These are phyloP conservation scores for Coemansia sp. DNA, from an alignment of 192 early-diverging fungal genomes.

Conservation along the genomic window DNA sequence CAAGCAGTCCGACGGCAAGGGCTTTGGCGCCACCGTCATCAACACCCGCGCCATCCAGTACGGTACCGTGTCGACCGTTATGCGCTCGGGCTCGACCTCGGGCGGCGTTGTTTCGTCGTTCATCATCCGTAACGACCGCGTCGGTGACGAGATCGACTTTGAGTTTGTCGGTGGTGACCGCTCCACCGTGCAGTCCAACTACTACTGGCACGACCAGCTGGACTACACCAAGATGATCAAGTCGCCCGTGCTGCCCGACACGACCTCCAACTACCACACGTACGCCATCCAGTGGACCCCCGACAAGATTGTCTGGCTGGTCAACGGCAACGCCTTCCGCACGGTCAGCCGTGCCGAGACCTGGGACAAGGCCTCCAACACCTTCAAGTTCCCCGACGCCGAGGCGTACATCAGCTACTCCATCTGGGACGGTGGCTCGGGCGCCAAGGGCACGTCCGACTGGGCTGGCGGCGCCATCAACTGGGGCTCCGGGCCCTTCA, in stretches of 20 bases:
- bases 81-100: slow-evolving; percentile 49
- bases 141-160: slow-evolving; percentile 62
- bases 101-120: slow-evolving; percentile 59
- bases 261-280: slow-evolving; percentile 52
- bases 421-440: slow-evolving; percentile 63
- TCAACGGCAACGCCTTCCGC: slow-evolving; percentile 51
- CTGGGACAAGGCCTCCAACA: slow-evolving; percentile 31
- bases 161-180: slow-evolving; percentile 57
- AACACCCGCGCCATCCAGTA: slow-evolving; percentile 56
- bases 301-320: slow-evolving; percentile 48
- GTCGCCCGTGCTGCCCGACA: slow-evolving; percentile 28
- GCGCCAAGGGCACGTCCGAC: slow-evolving; percentile 44
- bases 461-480: slow-evolving; percentile 62
- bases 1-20: slow-evolving; percentile 47
- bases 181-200: slow-evolving; percentile 56
- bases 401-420: slow-evolving; percentile 51
- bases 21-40: slow-evolving; percentile 58
- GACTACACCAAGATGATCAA: slow-evolving; percentile 54
- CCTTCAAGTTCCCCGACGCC: slow-evolving; percentile 49
- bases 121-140: slow-evolving; percentile 52
- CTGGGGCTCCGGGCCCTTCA: slow-evolving; percentile 50
- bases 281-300: slow-evolving; percentile 57
- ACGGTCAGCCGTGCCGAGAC: slow-evolving; percentile 47
- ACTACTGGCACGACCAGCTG: slow-evolving; percentile 52
- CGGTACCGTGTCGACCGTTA: slow-evolving; percentile 53